Base-by-base conservation (phyloP, 768 basidiomycete species). In the Cantharellus anzutake region DNA sequence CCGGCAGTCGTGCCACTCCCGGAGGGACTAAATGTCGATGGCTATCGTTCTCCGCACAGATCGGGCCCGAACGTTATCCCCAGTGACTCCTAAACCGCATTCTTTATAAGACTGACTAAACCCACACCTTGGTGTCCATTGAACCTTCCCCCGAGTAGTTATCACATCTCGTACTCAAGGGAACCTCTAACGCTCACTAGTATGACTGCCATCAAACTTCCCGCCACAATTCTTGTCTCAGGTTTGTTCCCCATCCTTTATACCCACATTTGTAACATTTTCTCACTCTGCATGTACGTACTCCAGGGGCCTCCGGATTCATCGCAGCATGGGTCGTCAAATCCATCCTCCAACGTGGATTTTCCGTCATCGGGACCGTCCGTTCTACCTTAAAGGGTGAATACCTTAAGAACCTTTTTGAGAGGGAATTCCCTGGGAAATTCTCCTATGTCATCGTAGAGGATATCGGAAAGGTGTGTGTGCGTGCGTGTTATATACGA, bases 361-460 rank as follows among this genome's bases (percentile, higher is more conserved):
- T 29, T 14, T 29, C 53, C 44, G 44, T 11, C 11, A 48, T 48
- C 29, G 44, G 29, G 44, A 11, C 44, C 44, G 84, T 84, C 3
- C 77, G 87, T 7, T 77, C 78, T 2, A 66, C 67, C 5, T 71
- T 70, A n/a, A 88, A 87, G 67, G 80, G 78, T 2, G 68, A 75
- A 2, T 76, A 79, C 64, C 70, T 89, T 59, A 69, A 71, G 58
- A 71, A 82, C 29, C 61, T 74, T 57, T 84, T 84, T 68, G 71
- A 74, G 14, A 29, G 20, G 20, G 65, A 70, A 0, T 77, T 76
- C 59, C 79, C 77, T 0, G 76, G 78, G 62, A 78, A 74, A 57
- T 78, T 87, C 63, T 80, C 84, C 62, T 68, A 80, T 48, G 78
- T 78, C 29, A 70, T 86, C 29, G 85, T 90, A 0, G 75, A 78